A percentile compares a stretch with the other conserved stretches of the same genome.
These are phyloP conservation scores for Colletotrichum sp. DNA, from an alignment of 2,329 filamentous ascomycete species.

Conservation along the genomic window DNA sequence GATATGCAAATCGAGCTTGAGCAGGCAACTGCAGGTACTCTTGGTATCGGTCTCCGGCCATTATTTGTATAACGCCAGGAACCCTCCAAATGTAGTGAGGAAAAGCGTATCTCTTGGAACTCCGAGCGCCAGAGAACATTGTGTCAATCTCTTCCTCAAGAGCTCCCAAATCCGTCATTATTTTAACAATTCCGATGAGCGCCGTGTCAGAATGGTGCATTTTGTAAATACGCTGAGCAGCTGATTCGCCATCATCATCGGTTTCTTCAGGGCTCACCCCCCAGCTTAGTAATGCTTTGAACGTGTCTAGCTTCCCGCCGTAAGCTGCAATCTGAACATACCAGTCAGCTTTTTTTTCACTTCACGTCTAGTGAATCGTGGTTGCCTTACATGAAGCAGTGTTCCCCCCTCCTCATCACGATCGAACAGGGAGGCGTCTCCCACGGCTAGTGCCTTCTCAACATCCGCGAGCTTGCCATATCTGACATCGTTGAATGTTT, in stretches of 20 bases:
- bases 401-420: background rate
- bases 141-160: background rate
- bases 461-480: background rate
- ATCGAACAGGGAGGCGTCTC: background rate
- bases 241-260: too few species aligned
- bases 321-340: background rate
- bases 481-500: background rate
- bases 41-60: background rate
- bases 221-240: too few species aligned
- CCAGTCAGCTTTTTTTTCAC: background rate
- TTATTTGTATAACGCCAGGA: background rate
- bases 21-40: background rate
- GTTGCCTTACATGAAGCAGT: background rate
- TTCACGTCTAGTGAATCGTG: background rate
- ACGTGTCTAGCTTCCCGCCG: background rate
- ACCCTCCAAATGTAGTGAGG: accelerated
- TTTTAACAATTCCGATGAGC: too few species aligned
- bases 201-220: too few species aligned
- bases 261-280: background rate
- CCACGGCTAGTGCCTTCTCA: background rate
- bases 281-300: background rate
- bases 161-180: background rate
- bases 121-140: background rate
- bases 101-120: background rate
- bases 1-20: background rate